Evolutionary conservation across 2,329 filamentous ascomycete genomes (phyloP).

Genomic region (Verticillium klebahnii): DNA sequence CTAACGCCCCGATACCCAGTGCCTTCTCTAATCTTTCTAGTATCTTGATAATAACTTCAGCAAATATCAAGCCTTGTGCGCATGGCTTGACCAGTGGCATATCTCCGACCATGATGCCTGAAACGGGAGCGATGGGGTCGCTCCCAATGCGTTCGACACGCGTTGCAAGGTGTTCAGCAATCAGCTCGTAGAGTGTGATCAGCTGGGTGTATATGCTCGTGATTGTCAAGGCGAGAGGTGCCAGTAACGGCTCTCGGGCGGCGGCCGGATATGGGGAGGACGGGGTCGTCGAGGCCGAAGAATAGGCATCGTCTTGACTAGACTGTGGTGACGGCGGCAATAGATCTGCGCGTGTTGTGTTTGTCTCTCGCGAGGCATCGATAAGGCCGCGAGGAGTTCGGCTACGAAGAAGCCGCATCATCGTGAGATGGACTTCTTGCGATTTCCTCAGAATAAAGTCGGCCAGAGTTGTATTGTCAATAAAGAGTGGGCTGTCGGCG

Average conservation of each 20-base stretch:
- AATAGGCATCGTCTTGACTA: neutral
- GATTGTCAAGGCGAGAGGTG: neutral
- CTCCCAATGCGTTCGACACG: neutral
- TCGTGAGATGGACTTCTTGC: neutral
- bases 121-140: neutral
- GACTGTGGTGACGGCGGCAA: neutral
- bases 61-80: neutral
- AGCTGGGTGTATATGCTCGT: constrained; percentile 4
- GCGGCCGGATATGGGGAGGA: neutral
- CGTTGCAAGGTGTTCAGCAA: neutral
- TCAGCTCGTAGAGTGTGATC: constrained; percentile 15
- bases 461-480: neutral
- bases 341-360: neutral
- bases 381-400: neutral
- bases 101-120: neutral
- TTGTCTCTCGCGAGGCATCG: neutral
- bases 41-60: neutral
- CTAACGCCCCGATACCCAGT: neutral
- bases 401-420: neutral
- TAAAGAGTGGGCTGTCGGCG: neutral
- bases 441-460: neutral
- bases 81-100: neutral
- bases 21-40: neutral
- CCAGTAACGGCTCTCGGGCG: neutral
- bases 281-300: neutral